Conservation (phyloP, 176 grass and related monocot genomes). For the Eragrostis curvula region DNA sequence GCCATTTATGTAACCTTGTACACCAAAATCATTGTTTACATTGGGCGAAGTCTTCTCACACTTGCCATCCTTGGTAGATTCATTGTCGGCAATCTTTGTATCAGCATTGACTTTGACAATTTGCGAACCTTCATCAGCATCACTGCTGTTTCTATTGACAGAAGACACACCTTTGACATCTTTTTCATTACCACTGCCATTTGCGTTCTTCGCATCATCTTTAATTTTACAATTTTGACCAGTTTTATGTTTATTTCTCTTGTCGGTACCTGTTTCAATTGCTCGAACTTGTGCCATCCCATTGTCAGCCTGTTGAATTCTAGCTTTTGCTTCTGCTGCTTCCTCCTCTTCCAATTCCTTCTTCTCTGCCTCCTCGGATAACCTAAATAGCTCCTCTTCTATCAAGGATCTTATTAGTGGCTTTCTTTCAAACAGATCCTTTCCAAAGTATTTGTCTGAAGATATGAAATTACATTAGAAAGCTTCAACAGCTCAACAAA, state of each 20-base stretch:
- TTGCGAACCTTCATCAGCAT: slow-evolving; percentile 20
- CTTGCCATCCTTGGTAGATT: slow-evolving; percentile 2
- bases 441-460: slow-evolving; percentile 64
- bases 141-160: slow-evolving; percentile 7
- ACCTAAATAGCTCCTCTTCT: slow-evolving; percentile 65
- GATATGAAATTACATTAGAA: slow-evolving; percentile 40
- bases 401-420: slow-evolving; percentile 58
- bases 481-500: slow-evolving; percentile 19
- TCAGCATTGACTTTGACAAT: not conserved
- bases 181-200: not conserved
- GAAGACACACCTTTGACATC: not conserved
- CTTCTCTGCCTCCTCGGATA: slow-evolving; percentile 56
- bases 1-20: slow-evolving; percentile 11
- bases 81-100: not conserved
- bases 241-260: slow-evolving; percentile 21
- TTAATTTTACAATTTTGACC: slow-evolving; percentile 16
- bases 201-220: slow-evolving; percentile 17
- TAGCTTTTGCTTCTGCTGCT: slow-evolving; percentile 46
- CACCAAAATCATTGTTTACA: not conserved
- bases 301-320: slow-evolving; percentile 35
- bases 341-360: slow-evolving; percentile 55
- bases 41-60: slow-evolving; percentile 5
- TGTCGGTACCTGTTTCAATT: slow-evolving; percentile 24
- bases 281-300: slow-evolving; percentile 14
- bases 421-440: slow-evolving; percentile 59